Evolutionary conservation across 345 rosid species (phyloP).

Genomic region (Boechera retrofracta): DNA sequence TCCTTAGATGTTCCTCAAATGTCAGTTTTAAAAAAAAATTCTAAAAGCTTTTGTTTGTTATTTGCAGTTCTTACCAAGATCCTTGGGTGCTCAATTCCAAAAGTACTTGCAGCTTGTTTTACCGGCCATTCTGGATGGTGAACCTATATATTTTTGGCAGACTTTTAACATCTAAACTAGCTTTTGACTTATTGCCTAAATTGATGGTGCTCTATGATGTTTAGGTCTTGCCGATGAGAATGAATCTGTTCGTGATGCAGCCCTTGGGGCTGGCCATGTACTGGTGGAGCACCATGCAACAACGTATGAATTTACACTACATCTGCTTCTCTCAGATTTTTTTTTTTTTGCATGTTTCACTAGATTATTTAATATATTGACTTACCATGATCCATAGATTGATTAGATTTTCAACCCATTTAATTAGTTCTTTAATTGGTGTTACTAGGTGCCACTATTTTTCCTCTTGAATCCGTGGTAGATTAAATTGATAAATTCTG

Average conservation of each 20-base stretch:
- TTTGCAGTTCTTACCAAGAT: constrained; percentile 90
- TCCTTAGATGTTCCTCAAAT: constrained; percentile 8
- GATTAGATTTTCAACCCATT: constrained; percentile 13
- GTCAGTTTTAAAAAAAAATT: neutral
- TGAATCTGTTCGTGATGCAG: constrained; percentile 99
- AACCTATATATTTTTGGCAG: constrained; percentile 14
- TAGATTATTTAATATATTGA: neutral
- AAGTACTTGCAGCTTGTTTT: constrained; percentile 91
- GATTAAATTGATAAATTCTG: neutral
- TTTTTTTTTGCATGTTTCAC: neutral
- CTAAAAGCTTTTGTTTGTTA: constrained; percentile 33
- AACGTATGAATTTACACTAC: constrained; percentile 56
- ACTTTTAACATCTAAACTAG: constrained; percentile 25
- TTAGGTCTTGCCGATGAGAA: constrained; percentile 99
- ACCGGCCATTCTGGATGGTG: constrained; percentile 97
- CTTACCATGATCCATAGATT: constrained; percentile 19
- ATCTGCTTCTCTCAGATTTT: constrained; percentile 9
- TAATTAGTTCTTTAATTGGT: constrained; percentile 11
- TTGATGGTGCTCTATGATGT: constrained; percentile 28
- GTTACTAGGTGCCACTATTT: neutral
- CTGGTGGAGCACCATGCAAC: constrained; percentile 97
- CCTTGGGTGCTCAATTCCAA: constrained; percentile 92
- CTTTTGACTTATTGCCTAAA: constrained; percentile 31
- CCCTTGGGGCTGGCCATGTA: constrained; percentile 97
- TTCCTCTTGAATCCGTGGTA: neutral